A percentile compares a stretch with the other conserved stretches of the same genome.
Conservation (phyloP, 208 protist species). For the Acanthamoeba lenticulata region DNA sequence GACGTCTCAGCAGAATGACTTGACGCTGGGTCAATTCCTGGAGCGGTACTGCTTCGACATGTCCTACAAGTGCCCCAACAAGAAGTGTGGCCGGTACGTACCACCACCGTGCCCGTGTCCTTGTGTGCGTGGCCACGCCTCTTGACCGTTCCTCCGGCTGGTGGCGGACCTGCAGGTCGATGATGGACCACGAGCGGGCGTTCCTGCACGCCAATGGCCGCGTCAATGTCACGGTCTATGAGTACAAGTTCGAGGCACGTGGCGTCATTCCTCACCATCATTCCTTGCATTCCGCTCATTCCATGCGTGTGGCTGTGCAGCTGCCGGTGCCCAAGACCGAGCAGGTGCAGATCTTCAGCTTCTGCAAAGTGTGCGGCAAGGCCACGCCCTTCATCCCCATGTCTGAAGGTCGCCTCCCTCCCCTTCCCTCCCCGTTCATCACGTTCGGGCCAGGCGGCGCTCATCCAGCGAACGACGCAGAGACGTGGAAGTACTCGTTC, state of each 20-base stretch:
- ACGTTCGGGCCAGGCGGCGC: too few species aligned
- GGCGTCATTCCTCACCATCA: not conserved
- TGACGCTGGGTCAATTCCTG: slow-evolving; percentile 76
- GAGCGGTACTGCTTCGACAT: slow-evolving; percentile 75
- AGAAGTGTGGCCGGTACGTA: slow-evolving; percentile 23
- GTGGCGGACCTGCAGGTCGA: not conserved
- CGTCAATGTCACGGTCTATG: slow-evolving; percentile 72
- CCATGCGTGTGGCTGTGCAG: not conserved
- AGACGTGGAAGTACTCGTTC: slow-evolving; percentile 79
- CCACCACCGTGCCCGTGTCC: not conserved
- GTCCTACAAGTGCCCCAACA: slow-evolving; percentile 47
- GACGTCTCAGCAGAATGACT: slow-evolving; percentile 65
- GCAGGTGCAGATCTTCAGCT: slow-evolving; percentile 61
- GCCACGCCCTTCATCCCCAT: slow-evolving; percentile 31
- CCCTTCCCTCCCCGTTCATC: too few species aligned
- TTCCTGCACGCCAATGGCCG: slow-evolving; percentile 73
- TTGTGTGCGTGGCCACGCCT: not conserved
- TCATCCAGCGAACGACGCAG: too few species aligned
- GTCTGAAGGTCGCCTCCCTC: not conserved
- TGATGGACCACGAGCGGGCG: slow-evolving; percentile 76
- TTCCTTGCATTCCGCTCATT: not conserved
- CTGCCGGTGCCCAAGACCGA: slow-evolving; percentile 1
- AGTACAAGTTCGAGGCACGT: slow-evolving; percentile 62
- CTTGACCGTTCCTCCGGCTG: too few species aligned
- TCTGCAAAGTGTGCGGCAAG: slow-evolving; percentile 60